Base-by-base conservation (phyloP, 768 basidiomycete genomes). In the Lentinula guzmanii region DNA sequence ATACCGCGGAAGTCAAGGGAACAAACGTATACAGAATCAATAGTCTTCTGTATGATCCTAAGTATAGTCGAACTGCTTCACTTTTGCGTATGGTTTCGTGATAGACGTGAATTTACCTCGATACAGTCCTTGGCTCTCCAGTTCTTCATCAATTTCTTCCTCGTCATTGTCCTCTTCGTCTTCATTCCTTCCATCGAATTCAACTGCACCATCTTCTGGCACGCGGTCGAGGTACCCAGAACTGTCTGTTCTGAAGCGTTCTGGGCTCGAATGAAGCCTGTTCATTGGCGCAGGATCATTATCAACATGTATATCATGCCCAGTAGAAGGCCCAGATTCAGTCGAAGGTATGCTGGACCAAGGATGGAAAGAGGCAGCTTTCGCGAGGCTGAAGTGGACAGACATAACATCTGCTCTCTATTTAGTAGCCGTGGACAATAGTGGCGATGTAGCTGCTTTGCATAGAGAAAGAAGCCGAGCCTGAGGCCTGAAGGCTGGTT, bases 1-100 rank as follows among this genome's bases (percentile, higher is more conserved):
- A 70, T 42, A 84, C 52, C 35, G 83, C 43, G 8, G 80, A 81
- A 0, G 82, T 78, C 42, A 85, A 58, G 1, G 88, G 87, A n/a
- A 83, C 83, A 37, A 87, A 71, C 0, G 80, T 77, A 68, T 90
- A 87, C 51, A 86, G 64, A n/a, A 76, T 70, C 41, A 89, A 56
- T 10, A 87, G 70, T 37, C 75, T 77, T 42, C 67, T 71, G 75
- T 90, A 90, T 4, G 87, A 89, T 21, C 89, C 90, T 91, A 63
- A 24, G 58, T 39, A 46, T 39, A 15, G 52, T 52, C 48, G 37
- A 33, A 10, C 34, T 13, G 55, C 4, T 18, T 58, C 46, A 18
- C 43, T 45, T 16, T 28, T 58, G 21, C n/a, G 39, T 11, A 33
- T 60, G 33, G 16, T 10, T 18, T 34, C 31, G n/a, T 39, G 34